A percentile compares a stretch with the other conserved stretches of the same genome.
These are phyloP conservation scores for Syzygium aromaticum DNA, from an alignment of 345 rosid species.

Conservation along the genomic window DNA sequence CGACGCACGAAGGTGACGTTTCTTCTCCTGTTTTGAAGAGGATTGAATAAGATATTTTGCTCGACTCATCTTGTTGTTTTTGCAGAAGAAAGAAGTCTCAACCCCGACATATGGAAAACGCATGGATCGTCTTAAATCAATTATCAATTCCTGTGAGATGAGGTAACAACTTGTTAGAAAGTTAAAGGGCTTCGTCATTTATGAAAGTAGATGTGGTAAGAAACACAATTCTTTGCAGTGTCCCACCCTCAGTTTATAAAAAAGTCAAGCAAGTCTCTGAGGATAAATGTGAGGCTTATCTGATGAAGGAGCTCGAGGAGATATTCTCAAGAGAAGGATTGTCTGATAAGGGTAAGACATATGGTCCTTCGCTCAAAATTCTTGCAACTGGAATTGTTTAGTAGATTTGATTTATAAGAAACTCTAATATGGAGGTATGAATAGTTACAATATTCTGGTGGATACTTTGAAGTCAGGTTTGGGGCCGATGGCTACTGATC, in stretches of 20 bases:
- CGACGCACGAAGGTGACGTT: too few relatives aligned
- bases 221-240: conserved; percentile 29
- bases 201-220: background rate
- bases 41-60: too few relatives aligned
- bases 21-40: too few relatives aligned
- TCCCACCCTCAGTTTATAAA: conserved; percentile 73
- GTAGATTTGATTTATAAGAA: background rate
- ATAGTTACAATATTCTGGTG: background rate
- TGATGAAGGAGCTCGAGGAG: conserved; percentile 73
- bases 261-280: conserved; percentile 85
- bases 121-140: too few relatives aligned
- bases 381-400: background rate
- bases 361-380: background rate
- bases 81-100: too few relatives aligned
- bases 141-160: too few relatives aligned
- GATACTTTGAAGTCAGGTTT: background rate
- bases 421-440: background rate
- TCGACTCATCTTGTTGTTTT: too few relatives aligned
- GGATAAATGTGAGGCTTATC: conserved; percentile 63
- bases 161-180: too few relatives aligned
- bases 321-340: conserved; percentile 85
- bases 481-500: background rate
- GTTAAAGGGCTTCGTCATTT: conserved; percentile 1
- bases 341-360: conserved; percentile 66
- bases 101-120: too few relatives aligned